A percentile compares a stretch with the other conserved stretches of the same genome.
Evolutionary conservation across 768 basidiomycete genomes (phyloP).

Genomic region (Pisolithus tinctorius): DNA sequence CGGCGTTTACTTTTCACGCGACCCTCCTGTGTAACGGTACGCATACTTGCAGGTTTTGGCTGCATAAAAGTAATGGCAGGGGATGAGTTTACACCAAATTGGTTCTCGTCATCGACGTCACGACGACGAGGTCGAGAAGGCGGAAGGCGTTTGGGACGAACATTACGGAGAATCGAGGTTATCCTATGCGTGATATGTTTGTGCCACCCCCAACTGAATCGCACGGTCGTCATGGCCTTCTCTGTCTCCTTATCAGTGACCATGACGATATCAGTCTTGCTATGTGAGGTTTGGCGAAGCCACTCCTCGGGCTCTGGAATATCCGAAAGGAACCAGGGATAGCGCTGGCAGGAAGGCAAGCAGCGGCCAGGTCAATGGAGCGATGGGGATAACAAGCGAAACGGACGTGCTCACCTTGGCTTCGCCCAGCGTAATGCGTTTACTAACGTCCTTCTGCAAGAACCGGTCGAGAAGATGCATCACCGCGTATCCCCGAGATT

Average conservation of each 20-base stretch:
- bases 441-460: constrained; percentile 71
- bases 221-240: constrained; percentile 61
- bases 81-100: constrained; percentile 27
- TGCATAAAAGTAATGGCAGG: constrained; percentile 19
- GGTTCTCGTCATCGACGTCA: constrained; percentile 15
- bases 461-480: constrained; percentile 68
- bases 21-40: constrained; percentile 9
- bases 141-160: constrained; percentile 24
- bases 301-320: constrained; percentile 61
- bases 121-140: constrained; percentile 8
- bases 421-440: constrained; percentile 71
- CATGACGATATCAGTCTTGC: constrained; percentile 40
- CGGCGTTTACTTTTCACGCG: constrained; percentile 25
- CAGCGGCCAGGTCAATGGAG: neutral
- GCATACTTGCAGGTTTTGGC: constrained; percentile 19
- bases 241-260: constrained; percentile 75
- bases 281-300: constrained; percentile 57
- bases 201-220: constrained; percentile 55
- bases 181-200: constrained; percentile 38
- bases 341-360: constrained; percentile 31
- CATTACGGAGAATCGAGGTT: constrained; percentile 43
- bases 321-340: constrained; percentile 64
- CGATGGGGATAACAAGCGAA: neutral
- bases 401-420: constrained; percentile 59
- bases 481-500: constrained; percentile 53